Evolutionary conservation across 441 rosid species (phyloP).

Genomic region (Rhodomyrtus psidioides): DNA sequence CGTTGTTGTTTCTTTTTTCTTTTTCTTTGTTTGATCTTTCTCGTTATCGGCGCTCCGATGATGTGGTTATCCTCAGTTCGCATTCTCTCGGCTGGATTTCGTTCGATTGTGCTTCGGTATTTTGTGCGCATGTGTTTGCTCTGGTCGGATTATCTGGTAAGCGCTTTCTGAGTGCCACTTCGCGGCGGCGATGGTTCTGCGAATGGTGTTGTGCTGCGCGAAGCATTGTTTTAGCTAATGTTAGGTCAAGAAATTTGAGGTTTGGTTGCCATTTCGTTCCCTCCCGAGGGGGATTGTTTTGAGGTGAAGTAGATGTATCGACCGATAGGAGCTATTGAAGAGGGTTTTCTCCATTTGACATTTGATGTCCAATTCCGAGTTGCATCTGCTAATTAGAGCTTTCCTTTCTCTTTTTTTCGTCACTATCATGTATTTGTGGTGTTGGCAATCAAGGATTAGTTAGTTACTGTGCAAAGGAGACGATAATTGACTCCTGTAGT

Average conservation of each 20-base stretch:
- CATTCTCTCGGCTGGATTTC: not conserved
- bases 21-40: not conserved
- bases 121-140: not conserved
- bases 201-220: not conserved
- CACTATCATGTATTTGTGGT: not conserved
- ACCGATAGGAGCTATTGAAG: not conserved
- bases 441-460: not conserved
- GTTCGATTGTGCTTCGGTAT: not conserved
- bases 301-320: not conserved
- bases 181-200: not conserved
- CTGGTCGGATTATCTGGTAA: not conserved
- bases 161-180: not conserved
- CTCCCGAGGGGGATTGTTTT: not conserved
- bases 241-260: not conserved
- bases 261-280: not conserved
- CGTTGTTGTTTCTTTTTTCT: not conserved
- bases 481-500: not conserved
- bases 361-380: not conserved
- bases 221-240: not conserved
- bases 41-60: not conserved
- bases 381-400: not conserved
- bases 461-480: not conserved
- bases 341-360: not conserved
- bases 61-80: fast-evolving
- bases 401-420: not conserved